A percentile compares a stretch with the other conserved stretches of the same genome.
phyloP scores from a whole-genome alignment of 1,284 basidiomycete genomes.

The Ustilago shanxiensis region DNA sequence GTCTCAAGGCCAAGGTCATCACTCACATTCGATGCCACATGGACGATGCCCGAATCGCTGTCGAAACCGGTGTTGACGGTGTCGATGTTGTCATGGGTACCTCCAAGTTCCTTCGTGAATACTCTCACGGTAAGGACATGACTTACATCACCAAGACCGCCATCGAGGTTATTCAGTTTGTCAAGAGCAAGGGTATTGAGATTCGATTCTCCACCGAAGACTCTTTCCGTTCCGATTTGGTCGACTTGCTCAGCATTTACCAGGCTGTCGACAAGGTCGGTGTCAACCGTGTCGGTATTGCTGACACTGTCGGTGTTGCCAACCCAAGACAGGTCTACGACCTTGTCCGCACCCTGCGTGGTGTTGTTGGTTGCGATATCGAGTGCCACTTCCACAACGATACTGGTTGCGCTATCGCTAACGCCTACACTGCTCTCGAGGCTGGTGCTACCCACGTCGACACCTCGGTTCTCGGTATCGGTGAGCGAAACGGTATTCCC shows the following conservation, averaged over 20 bases:
- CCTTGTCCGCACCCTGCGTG: constrained; percentile 92
- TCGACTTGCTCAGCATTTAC: constrained; percentile 98
- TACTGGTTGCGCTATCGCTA: constrained; percentile 92
- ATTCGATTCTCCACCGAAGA: constrained; percentile 99
- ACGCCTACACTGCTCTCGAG: constrained; percentile 97
- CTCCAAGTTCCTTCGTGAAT: constrained; percentile 97
- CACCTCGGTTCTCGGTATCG: constrained; percentile 87
- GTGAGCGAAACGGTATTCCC: constrained; percentile 98
- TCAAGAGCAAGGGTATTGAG: constrained; percentile 99
- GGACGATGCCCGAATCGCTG: constrained; percentile 98
- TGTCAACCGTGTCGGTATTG: constrained; percentile 98
- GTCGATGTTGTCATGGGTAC: constrained; percentile 99
- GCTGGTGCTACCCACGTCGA: constrained; percentile 99
- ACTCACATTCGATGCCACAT: constrained; percentile 99
- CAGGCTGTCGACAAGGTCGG: constrained; percentile 99
- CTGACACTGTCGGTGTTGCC: constrained; percentile 98
- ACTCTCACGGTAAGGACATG: constrained; percentile 99
- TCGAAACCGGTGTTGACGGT: constrained; percentile 97
- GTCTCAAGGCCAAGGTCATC: constrained; percentile 95
- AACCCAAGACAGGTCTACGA: constrained; percentile 99
- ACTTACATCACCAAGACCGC: constrained; percentile 97
- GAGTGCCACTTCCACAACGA: constrained; percentile 99
- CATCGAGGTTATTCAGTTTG: constrained; percentile 98
- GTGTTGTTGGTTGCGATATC: constrained; percentile 83
- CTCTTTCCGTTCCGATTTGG: constrained; percentile 99